Conservation (phyloP, 1,139 yeast species). For the Pichia sp. region DNA sequence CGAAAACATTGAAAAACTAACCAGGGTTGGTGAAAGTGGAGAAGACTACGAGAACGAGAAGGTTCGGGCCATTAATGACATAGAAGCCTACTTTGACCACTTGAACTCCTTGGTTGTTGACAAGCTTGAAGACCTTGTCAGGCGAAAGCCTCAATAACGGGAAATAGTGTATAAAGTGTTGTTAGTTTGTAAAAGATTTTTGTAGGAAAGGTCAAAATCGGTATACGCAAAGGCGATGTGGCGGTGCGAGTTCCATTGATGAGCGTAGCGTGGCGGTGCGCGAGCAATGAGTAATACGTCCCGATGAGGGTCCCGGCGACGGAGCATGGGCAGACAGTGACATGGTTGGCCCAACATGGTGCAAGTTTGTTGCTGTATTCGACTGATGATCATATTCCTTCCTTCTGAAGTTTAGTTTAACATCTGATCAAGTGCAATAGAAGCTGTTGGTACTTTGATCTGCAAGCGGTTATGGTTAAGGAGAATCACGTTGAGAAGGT, state of each 20-base stretch:
- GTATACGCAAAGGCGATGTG: neutral
- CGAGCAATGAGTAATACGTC: conserved; percentile 1
- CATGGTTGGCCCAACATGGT: neutral
- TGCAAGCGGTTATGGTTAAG: conserved; percentile 11
- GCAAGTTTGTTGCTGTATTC: too few relatives aligned
- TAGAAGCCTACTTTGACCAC: neutral
- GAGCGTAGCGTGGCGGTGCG: neutral
- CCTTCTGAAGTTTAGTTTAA: too few relatives aligned
- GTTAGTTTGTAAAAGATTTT: neutral
- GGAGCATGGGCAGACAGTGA: neutral
- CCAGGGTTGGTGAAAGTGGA: neutral
- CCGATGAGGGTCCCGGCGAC: neutral
- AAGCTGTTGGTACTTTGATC: neutral
- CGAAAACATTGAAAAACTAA: neutral
- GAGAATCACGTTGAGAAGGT: conserved; percentile 42
- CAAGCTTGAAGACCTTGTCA: neutral
- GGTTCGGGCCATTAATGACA: neutral
- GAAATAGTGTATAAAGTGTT: neutral
- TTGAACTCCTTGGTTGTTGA: neutral
- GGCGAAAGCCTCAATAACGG: neutral
- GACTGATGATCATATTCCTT: too few relatives aligned
- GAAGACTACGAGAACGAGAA: neutral
- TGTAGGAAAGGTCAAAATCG: neutral
- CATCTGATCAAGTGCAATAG: neutral
- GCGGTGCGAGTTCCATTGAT: neutral